Base-by-base conservation (phyloP, 371 early-diverging fungal genomes). In the Lichtheimia corymbifera region DNA sequence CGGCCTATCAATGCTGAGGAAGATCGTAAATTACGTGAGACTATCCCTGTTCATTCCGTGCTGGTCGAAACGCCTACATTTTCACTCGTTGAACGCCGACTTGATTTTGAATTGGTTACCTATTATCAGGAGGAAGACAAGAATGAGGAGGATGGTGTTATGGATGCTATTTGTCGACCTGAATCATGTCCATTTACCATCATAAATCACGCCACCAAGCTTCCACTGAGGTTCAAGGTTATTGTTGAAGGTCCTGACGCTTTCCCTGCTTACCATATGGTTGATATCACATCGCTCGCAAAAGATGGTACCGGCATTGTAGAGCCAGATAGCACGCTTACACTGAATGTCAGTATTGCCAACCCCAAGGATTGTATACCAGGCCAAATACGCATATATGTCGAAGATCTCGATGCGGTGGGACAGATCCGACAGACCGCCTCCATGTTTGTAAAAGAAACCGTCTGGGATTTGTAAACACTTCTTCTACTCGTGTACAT, bases 211-310 rank as follows among this genome's bases (percentile, higher is more conserved):
- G 90, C 91, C 0, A 61, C 60, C 17, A 78, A 74, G 25, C 79
- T 87, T 59, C 88, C 91, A 7, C 68, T 93, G 5, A 83, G 83
- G 18, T 90, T 92, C 63, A 73, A 86, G 55, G 83, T 89, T 14
- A 77, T 79, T 4, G 64, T 91, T 22, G 90, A 90, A 57, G 88
- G 87, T 0, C 93, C 94, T 0, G 81, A 90, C 58, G 93, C 92
- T 67, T 83, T 92, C 53, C 85, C 86, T 30, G 83, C 83, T 1
- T 78, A 83, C 20, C 82, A 88, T 50, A 74, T 86, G 17, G 77
- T 88, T 17, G 72, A 74, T 53, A 74, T 88, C 30, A 67, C 72
- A 13, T 83, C 87, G 7, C 63, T 91, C 27, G 78, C 84, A 41
- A 70, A 63, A 27, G 80, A 87, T 55, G 76, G 78, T 47, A 71